Evolutionary conservation across 2,329 filamentous ascomycete genomes (phyloP), one percentile per base, ranked within the genome.

Genomic region (Aspergillus pseudoterreus): DNA sequence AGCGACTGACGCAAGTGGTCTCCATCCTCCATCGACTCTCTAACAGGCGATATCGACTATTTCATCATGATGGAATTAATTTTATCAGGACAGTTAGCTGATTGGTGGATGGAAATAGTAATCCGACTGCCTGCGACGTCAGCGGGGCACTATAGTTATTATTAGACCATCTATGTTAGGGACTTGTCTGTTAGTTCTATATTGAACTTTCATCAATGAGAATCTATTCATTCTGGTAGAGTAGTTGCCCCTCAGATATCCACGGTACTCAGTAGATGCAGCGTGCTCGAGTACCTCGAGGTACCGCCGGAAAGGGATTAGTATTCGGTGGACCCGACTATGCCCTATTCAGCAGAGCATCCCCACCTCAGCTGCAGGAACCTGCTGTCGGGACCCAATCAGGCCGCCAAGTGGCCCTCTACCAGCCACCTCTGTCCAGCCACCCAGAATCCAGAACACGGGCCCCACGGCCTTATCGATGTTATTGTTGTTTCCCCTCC

Each of bases 401-500:
- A 38, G 35, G 6, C 35, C 4, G 14, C 35, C 10, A n/a, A 38
- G 14, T n/a, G 11, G 12, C 14, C 14, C 15, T 38, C 14, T 5
- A 45, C 39, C 39, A 42, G 39, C 39, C 39, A 42, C 39, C 19
- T 11, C 4, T 8, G 5, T 19, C 39, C 39, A 42, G 39, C 39
- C 39, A 42, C 19, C 39, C 15, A 42, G 39, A 38, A 38, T 38
- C 35, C 35, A 38, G 35, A 38, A 42, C 39, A 12, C 39, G 1
- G 15, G 15, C 39, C 39, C 39, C 15, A 42, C 19, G 8, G 19
- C 15, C 39, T 42, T 42, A 42, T 42, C 39, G 39, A 8, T 42
- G n/a, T 36, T 35, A 14, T 8, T 19, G 21, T 32, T 24, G 35
- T 44, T 47, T 58, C 56, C 48, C 50, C 52, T 56, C 53, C 48